Evolutionary conservation across 805 yeast species (phyloP).

Genomic region (Kluyveromyces lactis): DNA sequence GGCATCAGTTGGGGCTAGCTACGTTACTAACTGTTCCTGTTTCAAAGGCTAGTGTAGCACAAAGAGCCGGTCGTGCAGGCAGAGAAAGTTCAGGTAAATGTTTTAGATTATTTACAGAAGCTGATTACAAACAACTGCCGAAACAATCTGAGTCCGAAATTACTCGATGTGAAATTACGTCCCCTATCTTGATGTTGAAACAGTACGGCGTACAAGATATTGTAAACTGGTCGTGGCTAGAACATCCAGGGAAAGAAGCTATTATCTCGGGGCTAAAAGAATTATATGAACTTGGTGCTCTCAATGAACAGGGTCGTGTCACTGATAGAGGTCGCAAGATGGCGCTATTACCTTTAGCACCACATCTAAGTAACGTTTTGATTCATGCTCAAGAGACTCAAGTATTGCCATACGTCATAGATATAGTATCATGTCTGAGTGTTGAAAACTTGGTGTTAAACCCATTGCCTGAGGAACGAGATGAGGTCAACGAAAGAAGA

Average conservation of each 20-base stretch:
- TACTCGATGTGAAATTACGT: conserved; percentile 72
- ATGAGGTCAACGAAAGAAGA: conserved; percentile 73
- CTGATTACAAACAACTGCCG: conserved; percentile 53
- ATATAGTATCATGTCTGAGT: conserved; percentile 85
- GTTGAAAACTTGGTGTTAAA: conserved; percentile 81
- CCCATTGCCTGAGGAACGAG: conserved; percentile 73
- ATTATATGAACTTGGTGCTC: conserved; percentile 69
- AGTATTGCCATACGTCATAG: conserved; percentile 62
- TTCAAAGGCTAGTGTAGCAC: conserved; percentile 90
- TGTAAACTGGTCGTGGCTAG: conserved; percentile 85
- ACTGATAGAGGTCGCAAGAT: conserved; percentile 76
- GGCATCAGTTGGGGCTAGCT: conserved; percentile 87
- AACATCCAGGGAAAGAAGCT: conserved; percentile 76
- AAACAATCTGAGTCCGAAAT: conserved; percentile 91
- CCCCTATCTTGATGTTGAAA: conserved; percentile 79
- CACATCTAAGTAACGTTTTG: conserved; percentile 81
- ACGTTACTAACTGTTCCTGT: conserved; percentile 86
- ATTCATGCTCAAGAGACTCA: conserved; percentile 52
- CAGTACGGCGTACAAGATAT: conserved; percentile 77
- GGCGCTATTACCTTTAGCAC: conserved; percentile 88
- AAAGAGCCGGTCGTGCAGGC: conserved; percentile 98
- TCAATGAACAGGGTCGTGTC: conserved; percentile 66
- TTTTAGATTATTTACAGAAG: conserved; percentile 72
- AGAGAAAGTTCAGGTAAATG: conserved; percentile 92
- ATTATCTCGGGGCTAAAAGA: conserved; percentile 70